Percentiles rank a stretch among this genome's conserved stretches.
Conservation (phyloP, 2,329 filamentous ascomycete genomes). For the Penicillium sp. region DNA sequence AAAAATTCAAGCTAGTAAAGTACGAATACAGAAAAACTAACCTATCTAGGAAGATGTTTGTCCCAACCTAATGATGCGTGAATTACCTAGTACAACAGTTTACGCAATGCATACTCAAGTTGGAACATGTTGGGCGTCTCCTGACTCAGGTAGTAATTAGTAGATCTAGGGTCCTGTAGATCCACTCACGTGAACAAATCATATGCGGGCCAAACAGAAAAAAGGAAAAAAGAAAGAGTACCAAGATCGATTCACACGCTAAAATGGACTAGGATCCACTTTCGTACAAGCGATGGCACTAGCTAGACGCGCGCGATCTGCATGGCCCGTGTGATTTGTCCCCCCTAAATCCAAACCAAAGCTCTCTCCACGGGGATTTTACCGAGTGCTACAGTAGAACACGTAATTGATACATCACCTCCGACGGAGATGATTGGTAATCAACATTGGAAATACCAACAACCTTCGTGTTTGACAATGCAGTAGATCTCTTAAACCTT, state of each 20-base stretch:
- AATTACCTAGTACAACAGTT: background rate
- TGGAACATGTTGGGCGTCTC: background rate
- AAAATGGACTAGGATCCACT: background rate
- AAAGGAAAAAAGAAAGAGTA: background rate
- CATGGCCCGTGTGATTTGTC: background rate
- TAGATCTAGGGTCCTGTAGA: background rate
- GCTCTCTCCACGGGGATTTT: background rate
- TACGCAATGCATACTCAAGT: background rate
- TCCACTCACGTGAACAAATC: background rate
- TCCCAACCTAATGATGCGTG: background rate
- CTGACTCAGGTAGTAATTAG: background rate
- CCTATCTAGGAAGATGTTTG: background rate
- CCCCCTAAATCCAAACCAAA: background rate
- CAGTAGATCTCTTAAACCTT: too few relatives aligned
- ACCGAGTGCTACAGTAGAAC: background rate
- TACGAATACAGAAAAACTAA: background rate
- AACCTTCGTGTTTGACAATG: too few relatives aligned
- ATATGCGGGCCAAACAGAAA: background rate
- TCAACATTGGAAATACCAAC: background rate
- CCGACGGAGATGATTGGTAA: background rate
- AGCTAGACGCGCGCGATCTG: conserved; percentile 1
- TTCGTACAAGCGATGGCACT: conserved; percentile 1
- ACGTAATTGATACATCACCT: background rate
- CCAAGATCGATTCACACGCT: background rate
- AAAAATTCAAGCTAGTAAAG: background rate